Evolutionary conservation across 345 rosid genomes (phyloP).

Genomic region (Citrus unshiu): DNA sequence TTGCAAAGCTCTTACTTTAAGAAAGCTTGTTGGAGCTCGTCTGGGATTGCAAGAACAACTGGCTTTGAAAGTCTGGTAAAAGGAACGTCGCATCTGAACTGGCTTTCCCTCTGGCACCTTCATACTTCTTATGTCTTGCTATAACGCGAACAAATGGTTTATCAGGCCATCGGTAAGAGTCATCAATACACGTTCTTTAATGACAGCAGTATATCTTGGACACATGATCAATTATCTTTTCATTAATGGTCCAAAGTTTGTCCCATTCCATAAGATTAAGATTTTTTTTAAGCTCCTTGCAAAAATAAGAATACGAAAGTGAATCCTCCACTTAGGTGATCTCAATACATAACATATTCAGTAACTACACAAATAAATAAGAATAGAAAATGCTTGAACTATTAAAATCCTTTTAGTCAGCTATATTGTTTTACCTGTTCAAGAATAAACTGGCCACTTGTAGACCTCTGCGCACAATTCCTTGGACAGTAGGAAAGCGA

Average conservation of each 20-base stretch:
- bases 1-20: background rate
- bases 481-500: conserved; percentile 91
- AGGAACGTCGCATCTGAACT: conserved; percentile 69
- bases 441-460: conserved; percentile 79
- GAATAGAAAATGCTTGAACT: background rate
- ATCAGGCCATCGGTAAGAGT: conserved; percentile 62
- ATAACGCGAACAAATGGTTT: conserved; percentile 70
- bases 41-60: conserved; percentile 67
- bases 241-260: conserved; percentile 92
- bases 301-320: conserved; percentile 12
- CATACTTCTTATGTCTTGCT: conserved; percentile 84
- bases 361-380: background rate
- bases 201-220: conserved; percentile 90
- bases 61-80: conserved; percentile 63
- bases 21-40: conserved; percentile 8
- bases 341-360: too few relatives aligned
- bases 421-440: conserved; percentile 54
- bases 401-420: background rate
- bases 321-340: background rate
- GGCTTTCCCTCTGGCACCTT: conserved; percentile 93
- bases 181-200: conserved; percentile 61
- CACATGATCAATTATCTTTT: conserved; percentile 90
- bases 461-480: conserved; percentile 84
- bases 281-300: conserved; percentile 88
- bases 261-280: conserved; percentile 99